Evolutionary conservation across 768 basidiomycete genomes (phyloP).

Genomic region (Trametes cinnabarina): DNA sequence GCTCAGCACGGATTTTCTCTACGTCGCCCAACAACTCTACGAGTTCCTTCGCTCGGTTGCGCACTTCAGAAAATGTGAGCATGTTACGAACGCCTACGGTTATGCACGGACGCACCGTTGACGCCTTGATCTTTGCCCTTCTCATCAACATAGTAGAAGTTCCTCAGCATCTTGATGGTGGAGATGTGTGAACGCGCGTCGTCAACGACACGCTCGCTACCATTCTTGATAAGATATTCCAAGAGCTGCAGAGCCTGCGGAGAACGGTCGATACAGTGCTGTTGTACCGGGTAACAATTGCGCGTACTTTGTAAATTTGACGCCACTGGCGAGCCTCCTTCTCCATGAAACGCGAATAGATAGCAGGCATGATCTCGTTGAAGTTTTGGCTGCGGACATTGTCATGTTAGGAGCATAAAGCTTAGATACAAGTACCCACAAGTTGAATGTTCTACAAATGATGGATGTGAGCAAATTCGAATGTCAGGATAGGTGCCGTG

Average conservation of each 20-base stretch:
- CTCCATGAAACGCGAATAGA: slow-evolving; percentile 94
- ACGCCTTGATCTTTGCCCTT: slow-evolving; percentile 98
- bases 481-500: slow-evolving; percentile 5
- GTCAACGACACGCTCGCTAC: slow-evolving; percentile 96
- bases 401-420: not conserved
- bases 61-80: slow-evolving; percentile 52
- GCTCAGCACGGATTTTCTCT: slow-evolving; percentile 83
- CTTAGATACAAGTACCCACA: slow-evolving; percentile 52
- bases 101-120: slow-evolving; percentile 62
- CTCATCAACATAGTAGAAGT: slow-evolving; percentile 98
- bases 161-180: slow-evolving; percentile 95
- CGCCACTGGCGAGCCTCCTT: slow-evolving; percentile 99
- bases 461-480: not conserved
- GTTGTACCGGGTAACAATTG: not conserved
- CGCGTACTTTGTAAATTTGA: slow-evolving; percentile 91
- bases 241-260: slow-evolving; percentile 82
- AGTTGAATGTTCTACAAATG: slow-evolving; percentile 91
- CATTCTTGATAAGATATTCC: slow-evolving; percentile 95
- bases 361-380: slow-evolving; percentile 98
- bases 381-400: slow-evolving; percentile 75
- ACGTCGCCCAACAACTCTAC: slow-evolving; percentile 91
- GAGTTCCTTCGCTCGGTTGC: slow-evolving; percentile 90
- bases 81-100: not conserved
- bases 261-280: not conserved
- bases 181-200: slow-evolving; percentile 93